Evolutionary conservation across 2,329 filamentous ascomycete genomes (phyloP).

Genomic region (Ceratocystis cubensis): DNA sequence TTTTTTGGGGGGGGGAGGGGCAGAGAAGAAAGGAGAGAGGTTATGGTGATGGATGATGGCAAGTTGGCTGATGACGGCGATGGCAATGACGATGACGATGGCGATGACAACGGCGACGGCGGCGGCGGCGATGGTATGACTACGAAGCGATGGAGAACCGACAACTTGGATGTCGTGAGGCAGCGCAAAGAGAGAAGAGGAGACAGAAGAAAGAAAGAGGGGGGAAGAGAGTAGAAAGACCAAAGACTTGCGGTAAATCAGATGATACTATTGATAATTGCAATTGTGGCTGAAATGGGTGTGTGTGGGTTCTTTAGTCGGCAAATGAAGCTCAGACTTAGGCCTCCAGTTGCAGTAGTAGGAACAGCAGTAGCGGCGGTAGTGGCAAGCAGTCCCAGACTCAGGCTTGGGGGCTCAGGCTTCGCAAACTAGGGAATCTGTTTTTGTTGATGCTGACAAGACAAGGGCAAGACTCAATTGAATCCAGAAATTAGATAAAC

Average conservation of each 20-base stretch:
- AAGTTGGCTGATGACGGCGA: background rate
- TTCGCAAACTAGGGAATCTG: background rate
- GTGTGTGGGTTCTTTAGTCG: background rate
- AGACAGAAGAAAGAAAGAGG: background rate
- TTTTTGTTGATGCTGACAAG: background rate
- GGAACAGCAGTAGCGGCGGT: background rate
- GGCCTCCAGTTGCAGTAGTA: too few relatives aligned
- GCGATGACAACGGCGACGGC: background rate
- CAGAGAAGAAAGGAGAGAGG: background rate
- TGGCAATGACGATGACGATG: background rate
- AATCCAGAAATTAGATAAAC: background rate
- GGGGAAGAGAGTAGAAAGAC: background rate
- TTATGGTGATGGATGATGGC: background rate
- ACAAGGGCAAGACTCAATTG: too few relatives aligned
- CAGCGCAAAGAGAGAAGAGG: background rate
- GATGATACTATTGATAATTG: conserved; percentile 9
- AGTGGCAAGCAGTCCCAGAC: background rate
- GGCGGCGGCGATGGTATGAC: background rate
- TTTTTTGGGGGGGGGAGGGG: background rate
- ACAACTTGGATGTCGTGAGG: background rate
- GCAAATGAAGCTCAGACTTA: too few relatives aligned
- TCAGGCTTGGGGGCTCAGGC: background rate
- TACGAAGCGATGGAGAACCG: background rate
- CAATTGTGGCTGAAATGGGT: background rate
- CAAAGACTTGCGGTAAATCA: background rate